These are phyloP conservation scores for Annulohypoxylon moriforme DNA, from an alignment of 495 filamentous ascomycete species.

Conservation along the genomic window DNA sequence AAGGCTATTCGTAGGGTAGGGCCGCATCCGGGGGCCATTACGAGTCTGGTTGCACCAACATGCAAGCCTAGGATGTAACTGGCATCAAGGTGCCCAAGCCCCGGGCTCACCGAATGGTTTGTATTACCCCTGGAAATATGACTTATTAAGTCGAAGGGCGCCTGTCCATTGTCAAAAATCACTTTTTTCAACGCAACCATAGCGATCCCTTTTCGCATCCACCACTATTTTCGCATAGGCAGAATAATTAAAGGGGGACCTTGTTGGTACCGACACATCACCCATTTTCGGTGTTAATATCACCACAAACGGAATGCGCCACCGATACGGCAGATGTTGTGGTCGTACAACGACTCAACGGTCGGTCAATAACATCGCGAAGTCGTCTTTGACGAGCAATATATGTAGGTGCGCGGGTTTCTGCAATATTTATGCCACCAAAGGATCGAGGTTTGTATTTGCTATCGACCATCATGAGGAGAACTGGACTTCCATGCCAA, in stretches of 20 bases:
- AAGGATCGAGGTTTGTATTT: neutral
- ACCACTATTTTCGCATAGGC: neutral
- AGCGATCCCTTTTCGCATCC: neutral
- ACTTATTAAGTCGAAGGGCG: constrained; percentile 17
- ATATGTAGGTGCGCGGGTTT: neutral
- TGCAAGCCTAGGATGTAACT: constrained; percentile 13
- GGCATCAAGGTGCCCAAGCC: constrained; percentile 25
- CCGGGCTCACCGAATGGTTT: constrained; percentile 18
- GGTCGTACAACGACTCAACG: constrained; percentile 13
- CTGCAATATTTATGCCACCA: neutral
- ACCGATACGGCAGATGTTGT: neutral
- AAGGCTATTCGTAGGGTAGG: neutral
- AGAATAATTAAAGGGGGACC: neutral
- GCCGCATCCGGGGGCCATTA: neutral
- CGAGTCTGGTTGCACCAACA: neutral
- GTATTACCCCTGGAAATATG: constrained; percentile 8
- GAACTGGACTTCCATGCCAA: constrained; percentile 91
- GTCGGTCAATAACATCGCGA: constrained; percentile 14
- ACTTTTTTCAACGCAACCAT: neutral
- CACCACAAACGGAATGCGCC: neutral
- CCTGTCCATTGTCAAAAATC: neutral
- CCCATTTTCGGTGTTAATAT: neutral
- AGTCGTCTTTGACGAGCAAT: neutral
- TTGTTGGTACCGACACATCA: neutral
- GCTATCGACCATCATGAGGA: constrained; percentile 72